Base-by-base conservation (phyloP, 1,284 basidiomycete species). In the Wallemia hederae region DNA sequence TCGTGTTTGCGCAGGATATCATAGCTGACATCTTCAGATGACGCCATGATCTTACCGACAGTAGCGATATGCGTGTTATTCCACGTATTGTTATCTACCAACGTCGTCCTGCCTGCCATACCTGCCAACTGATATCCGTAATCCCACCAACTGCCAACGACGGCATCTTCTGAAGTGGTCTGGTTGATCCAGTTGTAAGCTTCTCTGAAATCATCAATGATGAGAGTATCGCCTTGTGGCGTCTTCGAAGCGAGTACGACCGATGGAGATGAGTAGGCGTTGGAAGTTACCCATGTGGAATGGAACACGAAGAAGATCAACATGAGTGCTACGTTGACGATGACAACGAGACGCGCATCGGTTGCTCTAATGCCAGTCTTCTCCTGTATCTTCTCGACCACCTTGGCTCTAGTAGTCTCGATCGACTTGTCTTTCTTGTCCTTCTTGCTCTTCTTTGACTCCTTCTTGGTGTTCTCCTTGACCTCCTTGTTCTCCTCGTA, bases 71-170 rank as follows among this genome's bases (percentile, higher is more conserved):
- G 88, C 31, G 85, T 19, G 82, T 86, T 11, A 24, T 15, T 98
- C 94, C 94, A 99, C 1, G 94, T 99, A 71, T 98, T 98, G 75
- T 98, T 98, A 72, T 98, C 94, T 11, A 98, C 94, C 62, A 99
- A 74, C 1, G 90, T 94, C n/a, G 87, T 81, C 55, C 94, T 77
- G 73, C 97, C 90, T 14, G 94, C 90, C 86, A 98, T 96, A 59
- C 94, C 94, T 55, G 91, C 88, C 68, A 98, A 96, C 73, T 98
- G 92, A 71, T 98, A 98, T 24, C 94, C 94, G 67, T 98, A 99
- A 73, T 99, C 94, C 94, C 94, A 98, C 94, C 94, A 99, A 65
- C 85, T 89, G 88, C 94, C 92, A 34, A 98, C 81, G 57, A 97
- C 91, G 15, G 89, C 81, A 65, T 88, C 83, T 70, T 87, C 75